phyloP scores from a whole-genome alignment of 208 protist genomes.

The Phytomonas sp. region DNA sequence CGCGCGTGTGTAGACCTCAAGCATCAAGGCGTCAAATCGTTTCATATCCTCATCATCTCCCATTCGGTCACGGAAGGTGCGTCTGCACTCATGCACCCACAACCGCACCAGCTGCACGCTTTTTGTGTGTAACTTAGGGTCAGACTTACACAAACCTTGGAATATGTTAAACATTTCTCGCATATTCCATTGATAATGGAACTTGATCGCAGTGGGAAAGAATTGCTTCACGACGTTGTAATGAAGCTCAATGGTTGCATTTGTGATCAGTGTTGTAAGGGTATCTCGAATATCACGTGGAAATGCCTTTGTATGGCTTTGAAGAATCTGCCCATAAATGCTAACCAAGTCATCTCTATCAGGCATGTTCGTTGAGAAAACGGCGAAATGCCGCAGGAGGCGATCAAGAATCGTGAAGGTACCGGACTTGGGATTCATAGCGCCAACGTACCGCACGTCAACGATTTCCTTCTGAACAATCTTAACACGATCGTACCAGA shows the following conservation, averaged over 20 bases:
- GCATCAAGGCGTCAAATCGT: constrained; percentile 84
- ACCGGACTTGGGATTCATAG: constrained; percentile 98
- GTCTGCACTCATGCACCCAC: constrained; percentile 94
- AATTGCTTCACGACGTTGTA: constrained; percentile 88
- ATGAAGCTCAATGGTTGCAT: constrained; percentile 91
- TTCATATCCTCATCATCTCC: constrained; percentile 83
- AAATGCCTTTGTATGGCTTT: constrained; percentile 86
- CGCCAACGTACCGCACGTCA: constrained; percentile 93
- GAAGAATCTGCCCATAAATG: constrained; percentile 95
- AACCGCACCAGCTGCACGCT: constrained; percentile 85
- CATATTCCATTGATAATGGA: constrained; percentile 99
- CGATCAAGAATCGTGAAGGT: constrained; percentile 96
- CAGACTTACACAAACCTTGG: constrained; percentile 89
- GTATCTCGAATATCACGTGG: constrained; percentile 80
- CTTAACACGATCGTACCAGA: constrained; percentile 97
- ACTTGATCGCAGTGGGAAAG: constrained; percentile 97
- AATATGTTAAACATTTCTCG: constrained; percentile 97
- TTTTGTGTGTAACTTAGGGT: constrained; percentile 80
- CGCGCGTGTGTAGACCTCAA: constrained; percentile 76
- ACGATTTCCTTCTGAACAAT: constrained; percentile 93
- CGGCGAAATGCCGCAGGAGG: constrained; percentile 94
- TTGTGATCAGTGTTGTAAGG: constrained; percentile 82
- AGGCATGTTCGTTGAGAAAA: constrained; percentile 95
- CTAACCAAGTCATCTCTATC: constrained; percentile 80
- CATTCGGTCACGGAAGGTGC: constrained; percentile 96